phyloP scores from a whole-genome alignment of 2,329 filamentous ascomycete genomes.

The Fusarium gaditjirri region DNA sequence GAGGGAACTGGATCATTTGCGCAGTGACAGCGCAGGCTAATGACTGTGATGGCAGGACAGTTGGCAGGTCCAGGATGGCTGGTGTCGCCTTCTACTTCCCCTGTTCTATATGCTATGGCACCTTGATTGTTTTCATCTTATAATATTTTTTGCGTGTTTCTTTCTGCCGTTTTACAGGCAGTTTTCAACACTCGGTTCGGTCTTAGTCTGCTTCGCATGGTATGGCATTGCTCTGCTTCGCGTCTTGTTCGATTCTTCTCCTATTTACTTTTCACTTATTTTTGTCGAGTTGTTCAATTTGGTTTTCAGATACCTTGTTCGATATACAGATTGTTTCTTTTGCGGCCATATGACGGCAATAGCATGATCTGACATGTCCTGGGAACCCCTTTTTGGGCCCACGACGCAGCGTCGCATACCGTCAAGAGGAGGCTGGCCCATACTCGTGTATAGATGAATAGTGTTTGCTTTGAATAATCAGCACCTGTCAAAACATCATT shows the following conservation, averaged over 20 bases:
- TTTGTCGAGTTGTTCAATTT: slow-evolving; percentile 38
- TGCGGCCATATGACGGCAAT: slow-evolving; percentile 41
- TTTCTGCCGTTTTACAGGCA: slow-evolving; percentile 18
- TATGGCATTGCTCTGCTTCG: slow-evolving; percentile 38
- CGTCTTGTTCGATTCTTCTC: slow-evolving; percentile 42
- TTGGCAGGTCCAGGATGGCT: slow-evolving; percentile 65
- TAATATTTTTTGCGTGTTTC: slow-evolving; percentile 45
- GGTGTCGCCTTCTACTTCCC: slow-evolving; percentile 54
- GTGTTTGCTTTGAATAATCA: slow-evolving; percentile 49
- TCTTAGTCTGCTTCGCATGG: not conserved
- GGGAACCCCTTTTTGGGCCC: slow-evolving; percentile 12
- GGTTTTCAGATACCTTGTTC: slow-evolving; percentile 69
- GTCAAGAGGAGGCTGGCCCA: slow-evolving; percentile 46
- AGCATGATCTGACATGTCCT: slow-evolving; percentile 32
- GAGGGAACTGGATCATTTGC: slow-evolving; percentile 47
- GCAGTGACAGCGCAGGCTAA: slow-evolving; percentile 54
- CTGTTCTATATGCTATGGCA: slow-evolving; percentile 53
- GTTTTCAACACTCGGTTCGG: slow-evolving; percentile 22
- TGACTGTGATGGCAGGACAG: slow-evolving; percentile 55
- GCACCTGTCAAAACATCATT: slow-evolving; percentile 40
- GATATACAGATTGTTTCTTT: slow-evolving; percentile 59
- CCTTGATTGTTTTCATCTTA: slow-evolving; percentile 46
- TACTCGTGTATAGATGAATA: slow-evolving; percentile 52
- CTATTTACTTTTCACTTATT: slow-evolving; percentile 37
- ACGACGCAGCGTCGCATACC: slow-evolving; percentile 23